Evolutionary conservation across 2,329 filamentous ascomycete species (phyloP).

Genomic region (Aureobasidium lini): DNA sequence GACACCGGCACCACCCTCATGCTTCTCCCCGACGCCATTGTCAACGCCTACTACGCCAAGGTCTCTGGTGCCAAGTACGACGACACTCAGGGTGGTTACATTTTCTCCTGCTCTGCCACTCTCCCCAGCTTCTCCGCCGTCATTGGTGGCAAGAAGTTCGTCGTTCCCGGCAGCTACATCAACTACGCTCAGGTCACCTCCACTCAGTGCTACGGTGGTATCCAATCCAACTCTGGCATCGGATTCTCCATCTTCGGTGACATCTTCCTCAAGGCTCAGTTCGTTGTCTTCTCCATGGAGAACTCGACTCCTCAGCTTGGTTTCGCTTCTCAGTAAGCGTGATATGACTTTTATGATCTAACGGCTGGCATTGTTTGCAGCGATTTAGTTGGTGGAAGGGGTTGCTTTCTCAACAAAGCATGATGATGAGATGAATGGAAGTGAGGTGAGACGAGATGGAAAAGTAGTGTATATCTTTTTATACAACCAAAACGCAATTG

Average conservation of each 20-base stretch:
- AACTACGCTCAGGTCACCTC: constrained; percentile 42
- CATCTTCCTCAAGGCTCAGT: constrained; percentile 69
- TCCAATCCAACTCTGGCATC: constrained; percentile 57
- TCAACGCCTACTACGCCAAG: constrained; percentile 52
- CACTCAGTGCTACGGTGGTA: constrained; percentile 62
- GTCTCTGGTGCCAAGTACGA: constrained; percentile 41
- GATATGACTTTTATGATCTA: not conserved
- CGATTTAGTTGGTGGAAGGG: not conserved
- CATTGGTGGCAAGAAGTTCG: constrained; percentile 43
- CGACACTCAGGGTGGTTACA: constrained; percentile 45
- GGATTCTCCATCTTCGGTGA: constrained; percentile 60
- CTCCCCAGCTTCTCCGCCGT: constrained; percentile 48
- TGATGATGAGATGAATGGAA: not conserved
- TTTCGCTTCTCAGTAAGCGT: constrained; percentile 33
- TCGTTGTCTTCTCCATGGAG: constrained; percentile 60
- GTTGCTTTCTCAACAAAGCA: constrained; percentile 8
- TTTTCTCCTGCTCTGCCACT: constrained; percentile 43
- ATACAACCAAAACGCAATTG: too few species aligned
- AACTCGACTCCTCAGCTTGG: constrained; percentile 34
- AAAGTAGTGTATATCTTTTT: not conserved
- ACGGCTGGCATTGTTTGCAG: not conserved
- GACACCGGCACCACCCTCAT: constrained; percentile 66
- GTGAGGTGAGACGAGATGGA: not conserved
- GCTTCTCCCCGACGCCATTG: constrained; percentile 48
- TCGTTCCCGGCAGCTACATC: constrained; percentile 47